These are phyloP conservation scores for Penicillium paradoxum DNA, from an alignment of 495 filamentous ascomycete species.

Conservation along the genomic window DNA sequence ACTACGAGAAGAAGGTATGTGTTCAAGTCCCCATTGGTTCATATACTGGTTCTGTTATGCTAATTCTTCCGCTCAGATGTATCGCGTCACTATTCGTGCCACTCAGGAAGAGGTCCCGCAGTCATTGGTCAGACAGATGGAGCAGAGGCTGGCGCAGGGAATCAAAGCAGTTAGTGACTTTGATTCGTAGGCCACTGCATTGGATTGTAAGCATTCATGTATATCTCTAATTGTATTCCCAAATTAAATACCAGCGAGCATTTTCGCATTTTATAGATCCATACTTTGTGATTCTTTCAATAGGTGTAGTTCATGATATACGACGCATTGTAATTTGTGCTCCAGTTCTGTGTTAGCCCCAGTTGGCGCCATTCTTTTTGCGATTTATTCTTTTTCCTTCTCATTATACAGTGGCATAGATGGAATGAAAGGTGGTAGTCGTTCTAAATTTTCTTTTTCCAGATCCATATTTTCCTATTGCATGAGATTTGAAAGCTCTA, in stretches of 20 bases:
- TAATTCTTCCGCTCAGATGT: conserved; percentile 60
- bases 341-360: too few species aligned
- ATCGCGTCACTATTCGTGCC: conserved; percentile 87
- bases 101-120: conserved; percentile 87
- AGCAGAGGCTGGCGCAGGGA: conserved; percentile 66
- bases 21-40: neutral
- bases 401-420: too few species aligned
- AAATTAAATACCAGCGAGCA: conserved; percentile 21
- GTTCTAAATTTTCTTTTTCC: too few species aligned
- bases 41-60: neutral
- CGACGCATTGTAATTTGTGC: too few species aligned
- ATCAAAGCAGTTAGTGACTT: conserved; percentile 6
- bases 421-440: too few species aligned
- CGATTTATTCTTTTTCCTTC: too few species aligned
- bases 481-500: too few species aligned
- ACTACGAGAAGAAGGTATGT: conserved; percentile 77
- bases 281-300: too few species aligned
- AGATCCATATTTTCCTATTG: too few species aligned
- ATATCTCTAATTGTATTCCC: conserved; percentile 20
- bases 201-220: conserved; percentile 14
- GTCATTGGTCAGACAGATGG: conserved; percentile 77
- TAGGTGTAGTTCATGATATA: too few species aligned
- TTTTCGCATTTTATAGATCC: neutral
- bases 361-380: too few species aligned
- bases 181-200: conserved; percentile 8